A percentile compares a stretch with the other conserved stretches of the same genome.
Evolutionary conservation across 1,284 basidiomycete genomes (phyloP).

Genomic region (Polyporus tsugae): DNA sequence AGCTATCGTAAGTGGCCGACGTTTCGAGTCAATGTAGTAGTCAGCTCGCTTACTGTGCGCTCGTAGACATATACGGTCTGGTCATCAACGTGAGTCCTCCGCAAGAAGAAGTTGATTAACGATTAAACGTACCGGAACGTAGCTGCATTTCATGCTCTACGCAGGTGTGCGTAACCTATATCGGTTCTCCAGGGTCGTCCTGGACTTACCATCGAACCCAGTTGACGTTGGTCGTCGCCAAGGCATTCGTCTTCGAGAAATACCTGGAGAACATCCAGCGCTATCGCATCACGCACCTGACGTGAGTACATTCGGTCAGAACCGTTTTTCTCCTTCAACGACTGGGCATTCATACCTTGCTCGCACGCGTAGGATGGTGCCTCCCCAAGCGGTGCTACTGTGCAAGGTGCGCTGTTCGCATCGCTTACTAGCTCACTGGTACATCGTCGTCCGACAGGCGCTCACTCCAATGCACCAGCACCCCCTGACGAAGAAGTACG

Average conservation of each 20-base stretch:
- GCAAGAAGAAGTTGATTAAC: not conserved
- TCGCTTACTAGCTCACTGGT: not conserved
- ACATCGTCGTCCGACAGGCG: too few species aligned
- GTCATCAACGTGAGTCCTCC: slow-evolving; percentile 12
- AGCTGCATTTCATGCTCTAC: slow-evolving; percentile 5
- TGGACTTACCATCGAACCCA: not conserved
- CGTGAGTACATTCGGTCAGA: slow-evolving; percentile 49
- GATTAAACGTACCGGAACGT: not conserved
- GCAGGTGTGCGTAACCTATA: not conserved
- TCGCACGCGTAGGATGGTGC: slow-evolving; percentile 30
- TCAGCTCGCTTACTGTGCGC: not conserved
- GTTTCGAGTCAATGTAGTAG: not conserved
- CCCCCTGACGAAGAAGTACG: slow-evolving; percentile 70
- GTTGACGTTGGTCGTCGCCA: slow-evolving; percentile 64
- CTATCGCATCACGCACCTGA: slow-evolving; percentile 69
- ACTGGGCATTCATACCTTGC: not conserved
- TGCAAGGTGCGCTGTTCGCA: slow-evolving; percentile 56
- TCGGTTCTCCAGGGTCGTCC: not conserved
- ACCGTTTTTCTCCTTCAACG: not conserved
- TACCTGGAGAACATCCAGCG: slow-evolving; percentile 74
- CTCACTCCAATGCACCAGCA: slow-evolving; percentile 50
- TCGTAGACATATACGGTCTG: slow-evolving; percentile 53
- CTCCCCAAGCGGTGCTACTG: slow-evolving; percentile 54
- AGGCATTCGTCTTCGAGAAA: slow-evolving; percentile 71
- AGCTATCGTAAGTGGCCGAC: slow-evolving; percentile 38